A percentile compares a stretch with the other conserved stretches of the same genome.
These are phyloP conservation scores for thale cress (Arabidopsis thaliana) DNA, from an alignment of 345 rosid species.

Conservation along the genomic window TAIR10.1 NC_003070.9:7264001-7264500, in stretches of 20 bases:
- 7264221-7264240: constrained; percentile 87
- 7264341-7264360: background rate
- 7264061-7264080: background rate
- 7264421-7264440: background rate
- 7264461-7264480: constrained; percentile 5
- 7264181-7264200: constrained; percentile 93
- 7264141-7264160: constrained; percentile 48
- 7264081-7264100: background rate
- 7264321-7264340: constrained; percentile 50
- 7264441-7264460: background rate
- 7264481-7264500: background rate
- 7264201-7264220: constrained; percentile 95
- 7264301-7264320: constrained; percentile 48
- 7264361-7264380: background rate
- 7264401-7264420: constrained; percentile 19
- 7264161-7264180: constrained; percentile 62
- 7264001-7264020: background rate
- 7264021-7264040: background rate
- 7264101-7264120: background rate
- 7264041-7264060: background rate
- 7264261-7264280: constrained; percentile 94
- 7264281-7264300: constrained; percentile 90
- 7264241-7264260: constrained; percentile 95
- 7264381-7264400: background rate
- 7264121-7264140: constrained; percentile 44